Evolutionary conservation across 257 asterid species (phyloP).

Genomic region (Nicotiana obtusifolia): DNA sequence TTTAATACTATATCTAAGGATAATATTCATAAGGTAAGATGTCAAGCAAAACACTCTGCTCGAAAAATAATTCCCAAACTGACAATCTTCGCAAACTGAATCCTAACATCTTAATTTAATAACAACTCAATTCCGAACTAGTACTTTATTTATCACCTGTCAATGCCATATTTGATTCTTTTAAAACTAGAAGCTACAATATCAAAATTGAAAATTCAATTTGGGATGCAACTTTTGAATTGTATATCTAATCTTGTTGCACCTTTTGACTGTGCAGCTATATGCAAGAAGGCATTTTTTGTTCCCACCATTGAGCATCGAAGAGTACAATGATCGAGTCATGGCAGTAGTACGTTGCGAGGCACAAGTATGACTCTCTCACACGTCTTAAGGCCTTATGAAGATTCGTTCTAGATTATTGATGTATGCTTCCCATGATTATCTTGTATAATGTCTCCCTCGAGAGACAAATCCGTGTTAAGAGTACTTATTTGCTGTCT

Average conservation of each 20-base stretch:
- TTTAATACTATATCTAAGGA: background rate
- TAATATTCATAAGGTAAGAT: background rate
- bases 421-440: background rate
- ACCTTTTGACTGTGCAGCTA: constrained; percentile 38
- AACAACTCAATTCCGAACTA: background rate
- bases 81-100: background rate
- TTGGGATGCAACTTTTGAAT: background rate
- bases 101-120: background rate
- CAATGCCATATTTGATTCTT: background rate
- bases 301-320: constrained; percentile 77
- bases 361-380: constrained; percentile 60
- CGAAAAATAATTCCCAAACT: background rate
- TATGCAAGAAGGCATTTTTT: constrained; percentile 93
- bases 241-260: background rate
- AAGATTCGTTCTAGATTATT: background rate
- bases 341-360: constrained; percentile 97
- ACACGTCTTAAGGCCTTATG: background rate
- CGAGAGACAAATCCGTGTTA: background rate
- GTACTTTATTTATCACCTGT: background rate
- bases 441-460: background rate
- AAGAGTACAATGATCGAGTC: constrained; percentile 80
- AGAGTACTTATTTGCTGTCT: background rate
- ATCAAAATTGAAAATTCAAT: background rate
- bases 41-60: background rate
- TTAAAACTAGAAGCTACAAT: background rate